Base-by-base conservation (phyloP, 129 eudicot species). In the Saposhnikovia divaricata region DNA sequence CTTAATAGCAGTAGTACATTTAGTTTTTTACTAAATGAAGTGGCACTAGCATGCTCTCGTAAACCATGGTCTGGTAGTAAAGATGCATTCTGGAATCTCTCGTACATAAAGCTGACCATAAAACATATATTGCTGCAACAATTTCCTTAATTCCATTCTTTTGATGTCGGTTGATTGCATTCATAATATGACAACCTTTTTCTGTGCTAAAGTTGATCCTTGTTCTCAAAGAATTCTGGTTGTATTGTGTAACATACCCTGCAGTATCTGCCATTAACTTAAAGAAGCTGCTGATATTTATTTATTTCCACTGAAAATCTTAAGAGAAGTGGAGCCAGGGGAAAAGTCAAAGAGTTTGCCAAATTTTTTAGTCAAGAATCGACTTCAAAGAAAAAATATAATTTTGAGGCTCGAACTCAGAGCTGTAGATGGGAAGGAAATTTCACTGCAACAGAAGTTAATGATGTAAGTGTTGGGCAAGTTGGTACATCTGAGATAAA, bases 291-390 rank as follows among this genome's bases (percentile, higher is more conserved):
- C 31, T 57, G 9, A 19, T 57, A 21, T 23, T 57, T 23, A 57
- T 23, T 57, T 57, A 57, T 57, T 8, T 57, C 66, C 11, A n/a
- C n/a, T 72, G 81, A 78, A 38, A 68, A 37, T 31, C 27, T 25
- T 37, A 72, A 63, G 42, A 86, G 65, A 87, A 78, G 68, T 82
- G 86, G 90, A 76, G 91, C 79, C 76, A 87, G 86, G 47, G 96
- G 96, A 40, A 91, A 88, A 85, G 97, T 93, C 78, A 89, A 84
- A 84, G 97, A 93, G 34, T 90, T 92, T 78, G 87, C 89, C 47
- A 87, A 89, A 84, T 78, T 87, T 16, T 90, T 90, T 81, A 88
- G 78, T 84, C 90, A 85, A 44, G 93, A 87, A 78, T 66, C 85
- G 75, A 75, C 88, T 76, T 85, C 86, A 75, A 87, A 80, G 81